Conservation (phyloP, 352 stramenopile species). For the Phytophthora aleatoria region DNA sequence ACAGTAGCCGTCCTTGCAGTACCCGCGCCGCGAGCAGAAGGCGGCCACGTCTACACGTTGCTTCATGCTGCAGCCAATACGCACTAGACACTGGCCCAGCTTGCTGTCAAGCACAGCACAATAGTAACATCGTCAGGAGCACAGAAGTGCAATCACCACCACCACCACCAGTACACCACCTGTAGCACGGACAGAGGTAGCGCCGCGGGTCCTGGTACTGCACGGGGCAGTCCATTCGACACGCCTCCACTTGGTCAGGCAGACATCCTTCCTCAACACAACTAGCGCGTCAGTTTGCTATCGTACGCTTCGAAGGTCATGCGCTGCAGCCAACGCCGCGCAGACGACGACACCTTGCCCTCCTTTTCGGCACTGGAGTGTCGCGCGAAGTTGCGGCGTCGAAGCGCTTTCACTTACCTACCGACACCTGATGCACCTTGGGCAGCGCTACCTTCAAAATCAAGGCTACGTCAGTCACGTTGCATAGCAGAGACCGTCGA, state of each 20-base stretch:
- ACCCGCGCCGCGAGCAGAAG: constrained; percentile 75
- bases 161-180: constrained; percentile 29
- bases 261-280: constrained; percentile 44
- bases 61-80: constrained; percentile 65
- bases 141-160: constrained; percentile 1
- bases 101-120: constrained; percentile 46
- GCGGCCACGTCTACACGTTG: constrained; percentile 67
- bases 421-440: constrained; percentile 19
- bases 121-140: constrained; percentile 14
- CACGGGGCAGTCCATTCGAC: constrained; percentile 49
- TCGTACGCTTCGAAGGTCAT: not conserved
- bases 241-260: constrained; percentile 49
- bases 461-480: constrained; percentile 20
- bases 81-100: constrained; percentile 62
- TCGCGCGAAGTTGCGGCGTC: constrained; percentile 5
- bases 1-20: constrained; percentile 85
- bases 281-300: constrained; percentile 3
- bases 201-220: constrained; percentile 64
- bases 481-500: constrained; percentile 17
- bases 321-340: not conserved
- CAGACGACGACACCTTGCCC: constrained; percentile 5
- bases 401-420: constrained; percentile 20
- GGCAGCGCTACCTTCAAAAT: constrained; percentile 31
- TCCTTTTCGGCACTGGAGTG: constrained; percentile 18
- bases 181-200: constrained; percentile 78